Base-by-base conservation (phyloP, 257 asterid species). In the Solanum ossicruentum region DNA sequence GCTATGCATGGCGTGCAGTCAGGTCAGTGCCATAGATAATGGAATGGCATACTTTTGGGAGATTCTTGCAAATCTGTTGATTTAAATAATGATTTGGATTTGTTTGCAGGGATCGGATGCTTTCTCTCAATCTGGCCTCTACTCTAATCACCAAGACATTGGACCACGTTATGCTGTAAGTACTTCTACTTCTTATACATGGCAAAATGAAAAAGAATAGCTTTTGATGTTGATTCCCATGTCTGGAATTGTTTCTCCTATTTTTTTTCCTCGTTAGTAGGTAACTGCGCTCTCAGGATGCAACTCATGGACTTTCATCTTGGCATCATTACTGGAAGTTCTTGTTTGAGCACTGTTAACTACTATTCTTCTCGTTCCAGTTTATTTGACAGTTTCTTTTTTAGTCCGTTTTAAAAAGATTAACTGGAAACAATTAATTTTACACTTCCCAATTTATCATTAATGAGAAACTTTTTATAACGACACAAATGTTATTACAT, bases 141-240 rank as follows among this genome's bases (percentile, higher is more conserved):
- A 96, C 92, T 96, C 98, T 56, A 94, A 96, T 87, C 99, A 97
- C 92, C 99, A 97, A 91, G 99, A 97, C 86, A 96, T 96, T 65
- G 99, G 98, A 45, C 98, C 99, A 43, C 99, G 99, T 63, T 96
- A 96, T 45, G 83, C 98, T 67, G 98, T 96, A 88, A 93, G 99
- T 89, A 57, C 84, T 84, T 80, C 83, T 87, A 43, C 21, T 18
- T 51, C 20, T 4, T 78, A 26, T 52, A 52, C 55, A 45, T 43
- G 80, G 57, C 12, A 43, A n/a, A 43, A 7, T 43, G 15, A 45
- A 72, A 72, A 45, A 72, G 81, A 72, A 52, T 52, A 52, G 78
- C 81, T 23, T 20, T 54, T 54, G 13, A 65, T 39, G 21, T 39
- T 49, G 79, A 69, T 17, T 41, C 18, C n/a, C 21, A 9, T 89